Percentiles rank a stretch among this genome's conserved stretches.
Evolutionary conservation across 345 rosid species (phyloP).

Genomic region (Dovyalis caffra): DNA sequence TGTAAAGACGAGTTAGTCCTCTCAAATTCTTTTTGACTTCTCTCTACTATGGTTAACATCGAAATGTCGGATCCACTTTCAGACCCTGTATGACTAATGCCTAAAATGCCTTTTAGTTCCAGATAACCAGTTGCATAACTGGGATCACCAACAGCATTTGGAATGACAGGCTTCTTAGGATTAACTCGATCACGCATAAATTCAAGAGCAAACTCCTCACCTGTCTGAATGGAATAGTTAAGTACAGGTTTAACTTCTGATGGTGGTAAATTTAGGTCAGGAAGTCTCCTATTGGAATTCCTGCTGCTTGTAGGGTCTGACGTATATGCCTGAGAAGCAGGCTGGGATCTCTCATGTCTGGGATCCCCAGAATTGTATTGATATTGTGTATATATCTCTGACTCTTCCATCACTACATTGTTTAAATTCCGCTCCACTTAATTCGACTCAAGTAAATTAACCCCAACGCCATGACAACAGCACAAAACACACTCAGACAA

Average conservation of each 20-base stretch:
- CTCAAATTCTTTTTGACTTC: slow-evolving; percentile 48
- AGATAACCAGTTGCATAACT: slow-evolving; percentile 49
- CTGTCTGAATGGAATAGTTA: slow-evolving; percentile 81
- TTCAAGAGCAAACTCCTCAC: slow-evolving; percentile 91
- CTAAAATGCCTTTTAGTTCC: slow-evolving; percentile 66
- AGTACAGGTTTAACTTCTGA: slow-evolving; percentile 66
- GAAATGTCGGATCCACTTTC: slow-evolving; percentile 65
- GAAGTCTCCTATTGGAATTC: slow-evolving; percentile 38
- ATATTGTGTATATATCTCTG: slow-evolving; percentile 34
- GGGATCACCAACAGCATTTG: slow-evolving; percentile 42
- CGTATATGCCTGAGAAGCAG: slow-evolving; percentile 42
- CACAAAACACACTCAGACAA: slow-evolving; percentile 6
- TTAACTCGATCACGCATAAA: slow-evolving; percentile 77
- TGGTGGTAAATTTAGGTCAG: slow-evolving; percentile 38
- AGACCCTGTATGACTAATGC: slow-evolving; percentile 56
- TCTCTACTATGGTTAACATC: slow-evolving; percentile 41
- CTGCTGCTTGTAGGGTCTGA: slow-evolving; percentile 42
- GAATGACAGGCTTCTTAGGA: slow-evolving; percentile 46
- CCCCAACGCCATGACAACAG: background rate
- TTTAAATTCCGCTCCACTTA: slow-evolving; percentile 50
- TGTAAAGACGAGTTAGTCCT: slow-evolving; percentile 40
- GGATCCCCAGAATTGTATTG: slow-evolving; percentile 44
- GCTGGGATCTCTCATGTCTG: slow-evolving; percentile 42
- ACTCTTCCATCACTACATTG: slow-evolving; percentile 47
- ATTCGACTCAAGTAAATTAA: background rate